Percentiles rank a stretch among this genome's conserved stretches.
phyloP scores from a whole-genome alignment of 2,329 filamentous ascomycete species.

The Aspergillus niger region DNA sequence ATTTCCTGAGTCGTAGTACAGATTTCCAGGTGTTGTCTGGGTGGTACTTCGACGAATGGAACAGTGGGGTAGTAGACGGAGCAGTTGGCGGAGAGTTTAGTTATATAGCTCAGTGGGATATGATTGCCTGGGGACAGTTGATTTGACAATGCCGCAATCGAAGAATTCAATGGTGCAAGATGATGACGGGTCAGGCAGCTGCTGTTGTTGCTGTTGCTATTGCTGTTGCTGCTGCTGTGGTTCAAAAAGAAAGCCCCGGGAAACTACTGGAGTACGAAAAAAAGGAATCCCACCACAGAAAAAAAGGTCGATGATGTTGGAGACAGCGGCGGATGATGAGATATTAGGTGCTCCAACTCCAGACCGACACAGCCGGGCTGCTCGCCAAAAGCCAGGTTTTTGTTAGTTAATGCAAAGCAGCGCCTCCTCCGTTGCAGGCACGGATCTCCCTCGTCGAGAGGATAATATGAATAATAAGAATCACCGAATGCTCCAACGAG shows the following conservation, averaged over 20 bases:
- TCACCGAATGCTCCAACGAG: conserved; percentile 12
- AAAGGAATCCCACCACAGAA: background rate
- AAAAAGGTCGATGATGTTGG: conserved; percentile 1
- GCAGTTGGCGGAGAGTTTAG: background rate
- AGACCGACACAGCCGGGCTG: conserved; percentile 8
- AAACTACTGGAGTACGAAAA: background rate
- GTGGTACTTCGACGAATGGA: background rate
- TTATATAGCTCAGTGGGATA: conserved; percentile 9
- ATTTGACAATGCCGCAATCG: conserved; percentile 26
- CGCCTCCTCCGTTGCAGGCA: conserved; percentile 3
- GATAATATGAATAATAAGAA: conserved; percentile 20
- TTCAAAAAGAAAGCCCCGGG: background rate
- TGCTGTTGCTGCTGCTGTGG: background rate
- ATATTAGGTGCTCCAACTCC: conserved; percentile 6
- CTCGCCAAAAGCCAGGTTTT: conserved; percentile 18
- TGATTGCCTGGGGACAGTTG: conserved; percentile 8
- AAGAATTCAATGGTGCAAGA: conserved; percentile 26
- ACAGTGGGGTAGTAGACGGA: conserved; percentile 9
- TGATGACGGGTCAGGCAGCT: conserved; percentile 3
- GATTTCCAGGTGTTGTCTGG: background rate
- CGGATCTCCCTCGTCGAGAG: conserved; percentile 6
- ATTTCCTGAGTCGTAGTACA: background rate
- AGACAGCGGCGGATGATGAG: conserved; percentile 10
- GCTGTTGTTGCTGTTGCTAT: background rate
- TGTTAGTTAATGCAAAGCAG: conserved; percentile 17